Evolutionary conservation across 2,329 filamentous ascomycete species (phyloP), one percentile per base, ranked within the genome.

Genomic region (Botrytis porri): DNA sequence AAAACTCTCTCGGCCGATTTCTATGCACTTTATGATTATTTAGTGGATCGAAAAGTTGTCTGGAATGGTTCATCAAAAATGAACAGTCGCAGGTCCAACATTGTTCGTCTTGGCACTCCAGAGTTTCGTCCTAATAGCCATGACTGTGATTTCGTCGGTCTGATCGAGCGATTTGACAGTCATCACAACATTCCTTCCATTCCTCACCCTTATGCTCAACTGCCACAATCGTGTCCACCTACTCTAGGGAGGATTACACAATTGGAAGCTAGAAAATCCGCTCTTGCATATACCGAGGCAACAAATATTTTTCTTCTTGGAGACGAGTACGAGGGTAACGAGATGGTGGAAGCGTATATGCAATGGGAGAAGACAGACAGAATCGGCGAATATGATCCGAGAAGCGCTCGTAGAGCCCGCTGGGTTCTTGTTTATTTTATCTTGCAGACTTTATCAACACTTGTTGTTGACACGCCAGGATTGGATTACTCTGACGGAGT

Each of bases 1-100:
- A 84, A 86, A 64, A 83, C 83, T 4, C 80, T 93, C n/a, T 89
- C 91, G 75, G 84, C 83, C 45, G 91, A 93, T 76, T 92, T 93
- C 77, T 88, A 89, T 3, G 87, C 88, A 0, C 82, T 93, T 2
- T 93, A 93, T 77, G 90, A 93, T 77, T 92, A 91, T 75, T 83
- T 93, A 1, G 90, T 93, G 25, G 88, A 93, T 79, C 86, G 89
- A 8, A 88, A 92, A 64, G 86, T 92, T 7, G 80, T 86, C 0
- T 93, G 90, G 89, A 89, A 91, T 72, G 86, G 86, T 32, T 86
- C 86, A 0, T 89, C 91, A 78, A 88, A 88, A 65, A 84, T 88
- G 0, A 86, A 87, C 5, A 86, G 87, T 29, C 86, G 89, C 59
- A 91, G 91, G 78, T 91, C 89, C 88, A 87, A 89, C 81, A 89